phyloP scores from a whole-genome alignment of 2,329 filamentous ascomycete genomes.

The Bipolaris victoriae region DNA sequence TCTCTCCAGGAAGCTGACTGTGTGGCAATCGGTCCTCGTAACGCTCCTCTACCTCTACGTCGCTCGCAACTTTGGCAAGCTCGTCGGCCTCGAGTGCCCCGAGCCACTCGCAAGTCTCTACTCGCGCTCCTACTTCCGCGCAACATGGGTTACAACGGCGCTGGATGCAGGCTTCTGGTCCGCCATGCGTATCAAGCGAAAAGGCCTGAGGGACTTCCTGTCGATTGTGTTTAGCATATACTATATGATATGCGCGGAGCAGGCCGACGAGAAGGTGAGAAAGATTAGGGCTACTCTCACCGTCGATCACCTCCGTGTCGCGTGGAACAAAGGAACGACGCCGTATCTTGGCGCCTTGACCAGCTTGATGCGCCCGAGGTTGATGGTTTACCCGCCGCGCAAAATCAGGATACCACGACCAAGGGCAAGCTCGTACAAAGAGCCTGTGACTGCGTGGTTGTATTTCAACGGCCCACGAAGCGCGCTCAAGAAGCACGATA shows the following conservation, averaged over 20 bases:
- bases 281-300: conserved; percentile 87
- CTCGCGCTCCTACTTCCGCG: conserved; percentile 88
- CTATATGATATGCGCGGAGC: conserved; percentile 90
- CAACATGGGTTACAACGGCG: conserved; percentile 95
- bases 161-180: conserved; percentile 98
- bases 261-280: conserved; percentile 94
- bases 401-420: conserved; percentile 85
- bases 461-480: conserved; percentile 91
- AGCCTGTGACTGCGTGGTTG: conserved; percentile 84
- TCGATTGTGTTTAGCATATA: conserved; percentile 86
- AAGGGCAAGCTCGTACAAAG: conserved; percentile 77
- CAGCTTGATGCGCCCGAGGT: conserved; percentile 73
- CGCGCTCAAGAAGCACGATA: conserved; percentile 75
- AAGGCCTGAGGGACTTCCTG: conserved; percentile 80
- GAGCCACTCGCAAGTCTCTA: conserved; percentile 96
- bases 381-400: conserved; percentile 81
- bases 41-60: conserved; percentile 92
- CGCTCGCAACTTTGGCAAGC: conserved; percentile 89
- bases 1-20: conserved; percentile 73
- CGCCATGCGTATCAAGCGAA: conserved; percentile 85
- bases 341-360: conserved; percentile 81
- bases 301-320: conserved; percentile 86
- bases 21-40: conserved; percentile 87
- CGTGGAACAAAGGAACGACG: conserved; percentile 93
- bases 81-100: conserved; percentile 87